These are phyloP conservation scores for Fusarium humuli DNA, from an alignment of 2,329 filamentous ascomycete genomes.

Conservation along the genomic window DNA sequence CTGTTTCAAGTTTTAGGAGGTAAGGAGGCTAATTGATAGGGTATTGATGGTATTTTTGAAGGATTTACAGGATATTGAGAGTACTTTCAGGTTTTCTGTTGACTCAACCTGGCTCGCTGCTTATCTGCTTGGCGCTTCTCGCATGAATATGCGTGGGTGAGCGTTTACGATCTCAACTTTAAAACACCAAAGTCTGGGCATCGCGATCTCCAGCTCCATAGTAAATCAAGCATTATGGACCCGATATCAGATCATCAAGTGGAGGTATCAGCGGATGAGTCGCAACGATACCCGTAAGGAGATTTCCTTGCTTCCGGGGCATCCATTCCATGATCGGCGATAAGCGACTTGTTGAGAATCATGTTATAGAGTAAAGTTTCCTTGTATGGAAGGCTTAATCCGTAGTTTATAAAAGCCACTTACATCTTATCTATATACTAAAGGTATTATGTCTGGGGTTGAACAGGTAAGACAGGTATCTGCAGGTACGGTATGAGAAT, in stretches of 20 bases:
- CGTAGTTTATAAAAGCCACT: neutral
- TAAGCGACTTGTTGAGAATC: neutral
- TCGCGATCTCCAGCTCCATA: neutral
- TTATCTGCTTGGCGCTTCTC: neutral
- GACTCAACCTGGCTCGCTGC: neutral
- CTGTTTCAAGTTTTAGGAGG: neutral
- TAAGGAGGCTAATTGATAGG: neutral
- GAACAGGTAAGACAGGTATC: neutral
- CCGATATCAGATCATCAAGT: neutral
- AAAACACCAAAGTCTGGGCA: slow-evolving; percentile 2
- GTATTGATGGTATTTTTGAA: too few relatives aligned
- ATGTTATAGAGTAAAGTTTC: neutral
- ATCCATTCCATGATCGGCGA: neutral
- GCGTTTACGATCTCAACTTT: neutral
- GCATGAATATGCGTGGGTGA: neutral
- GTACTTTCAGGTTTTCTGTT: neutral
- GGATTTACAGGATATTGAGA: neutral
- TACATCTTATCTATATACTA: neutral
- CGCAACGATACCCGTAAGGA: neutral
- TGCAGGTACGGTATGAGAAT: neutral
- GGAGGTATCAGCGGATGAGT: neutral
- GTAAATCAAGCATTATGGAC: neutral
- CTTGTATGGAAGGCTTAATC: neutral
- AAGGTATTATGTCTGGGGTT: neutral
- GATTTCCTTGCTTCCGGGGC: neutral